Conservation (phyloP, 305 asterid species). For the Fraxinus platypoda region DNA sequence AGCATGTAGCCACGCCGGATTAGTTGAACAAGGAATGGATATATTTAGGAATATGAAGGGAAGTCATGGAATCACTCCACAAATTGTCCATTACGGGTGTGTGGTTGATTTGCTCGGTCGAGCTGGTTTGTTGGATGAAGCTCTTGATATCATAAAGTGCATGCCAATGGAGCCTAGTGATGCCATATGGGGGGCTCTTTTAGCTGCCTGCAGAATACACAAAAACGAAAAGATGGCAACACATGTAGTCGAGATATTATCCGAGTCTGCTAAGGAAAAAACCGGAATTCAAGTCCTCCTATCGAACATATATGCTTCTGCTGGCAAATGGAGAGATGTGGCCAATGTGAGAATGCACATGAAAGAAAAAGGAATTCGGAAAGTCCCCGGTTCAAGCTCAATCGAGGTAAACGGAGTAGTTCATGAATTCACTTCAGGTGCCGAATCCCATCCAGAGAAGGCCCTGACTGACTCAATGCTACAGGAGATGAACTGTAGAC, state of each 20-base stretch:
- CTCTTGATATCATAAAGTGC: constrained; percentile 32
- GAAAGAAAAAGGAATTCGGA: constrained; percentile 50
- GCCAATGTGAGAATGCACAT: constrained; percentile 48
- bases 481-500: constrained; percentile 41
- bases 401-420: constrained; percentile 45
- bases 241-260: constrained; percentile 28
- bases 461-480: constrained; percentile 24
- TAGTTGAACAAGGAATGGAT: constrained; percentile 46
- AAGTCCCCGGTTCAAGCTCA: constrained; percentile 52
- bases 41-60: constrained; percentile 35
- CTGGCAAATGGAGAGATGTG: constrained; percentile 52
- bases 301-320: constrained; percentile 53
- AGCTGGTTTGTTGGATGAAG: constrained; percentile 48
- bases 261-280: constrained; percentile 24
- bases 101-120: constrained; percentile 55
- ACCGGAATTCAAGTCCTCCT: constrained; percentile 51
- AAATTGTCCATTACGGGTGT: constrained; percentile 51
- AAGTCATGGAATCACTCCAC: constrained; percentile 35
- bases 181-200: constrained; percentile 50
- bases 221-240: constrained; percentile 38
- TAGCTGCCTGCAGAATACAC: constrained; percentile 49
- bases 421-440: constrained; percentile 54
- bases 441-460: constrained; percentile 33
- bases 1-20: constrained; percentile 56
- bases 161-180: constrained; percentile 50